phyloP scores from a whole-genome alignment of 2,329 filamentous ascomycete genomes.

The Arthrinium phaeospermum region DNA sequence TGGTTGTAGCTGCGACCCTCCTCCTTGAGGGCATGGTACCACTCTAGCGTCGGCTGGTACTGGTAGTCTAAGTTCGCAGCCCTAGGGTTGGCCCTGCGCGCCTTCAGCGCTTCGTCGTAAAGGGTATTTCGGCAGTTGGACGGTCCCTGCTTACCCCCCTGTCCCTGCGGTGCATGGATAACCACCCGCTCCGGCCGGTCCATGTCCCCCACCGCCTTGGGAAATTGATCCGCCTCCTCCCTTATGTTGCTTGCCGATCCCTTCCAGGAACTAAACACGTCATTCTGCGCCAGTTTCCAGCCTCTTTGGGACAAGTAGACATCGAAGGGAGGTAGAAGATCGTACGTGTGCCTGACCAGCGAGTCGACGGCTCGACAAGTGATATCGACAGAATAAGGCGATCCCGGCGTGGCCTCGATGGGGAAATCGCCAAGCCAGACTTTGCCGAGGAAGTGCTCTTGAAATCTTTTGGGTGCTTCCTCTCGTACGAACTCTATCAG shows the following conservation, averaged over 20 bases:
- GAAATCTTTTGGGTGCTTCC: constrained; percentile 37
- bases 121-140: constrained; percentile 46
- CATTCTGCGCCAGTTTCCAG: constrained; percentile 44
- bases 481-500: constrained; percentile 47
- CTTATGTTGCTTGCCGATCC: background rate
- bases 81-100: constrained; percentile 26
- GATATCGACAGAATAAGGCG: constrained; percentile 46
- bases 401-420: constrained; percentile 28
- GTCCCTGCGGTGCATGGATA: constrained; percentile 53
- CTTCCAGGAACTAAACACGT: background rate
- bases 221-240: constrained; percentile 24
- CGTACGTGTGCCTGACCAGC: constrained; percentile 40
- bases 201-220: constrained; percentile 32
- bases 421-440: constrained; percentile 51
- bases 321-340: constrained; percentile 43
- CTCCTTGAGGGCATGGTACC: constrained; percentile 54
- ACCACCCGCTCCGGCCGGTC: constrained; percentile 44
- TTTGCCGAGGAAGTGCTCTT: constrained; percentile 40
- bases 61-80: constrained; percentile 42
- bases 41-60: constrained; percentile 55
- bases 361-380: constrained; percentile 46
- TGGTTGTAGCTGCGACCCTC: constrained; percentile 58
- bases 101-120: constrained; percentile 43
- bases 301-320: constrained; percentile 39
- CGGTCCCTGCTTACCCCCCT: constrained; percentile 27